Base-by-base conservation (phyloP, 2,329 filamentous ascomycete species). In the Penicillium sp. region DNA sequence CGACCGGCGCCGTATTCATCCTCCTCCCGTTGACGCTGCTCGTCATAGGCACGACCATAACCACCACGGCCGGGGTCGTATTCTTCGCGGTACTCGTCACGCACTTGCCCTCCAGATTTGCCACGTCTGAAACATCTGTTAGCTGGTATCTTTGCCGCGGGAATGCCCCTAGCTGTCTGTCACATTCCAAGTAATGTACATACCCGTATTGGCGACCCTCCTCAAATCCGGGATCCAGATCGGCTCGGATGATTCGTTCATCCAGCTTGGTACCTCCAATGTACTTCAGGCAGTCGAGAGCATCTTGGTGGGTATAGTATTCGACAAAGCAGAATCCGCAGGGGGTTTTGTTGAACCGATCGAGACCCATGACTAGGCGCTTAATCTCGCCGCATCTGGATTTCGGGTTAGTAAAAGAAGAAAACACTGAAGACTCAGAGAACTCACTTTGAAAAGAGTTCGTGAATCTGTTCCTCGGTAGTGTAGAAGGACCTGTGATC, bases 321-420 rank as follows among this genome's bases (percentile, higher is more conserved):
- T 99, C 94, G 67, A 99, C 94, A 70, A 99, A 99, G 80, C 94
- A 99, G 81, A 99, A 99, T 38, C 94, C 94, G 74, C 94, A 99
- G 1, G 94, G 94, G 0, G 94, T 99, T 79, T 99, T 99, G 74
- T 88, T 89, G 79, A 94, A 96, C 52, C 94, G 88, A 72, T 99
- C 94, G 47, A 99, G 85, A 45, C 94, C 94, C 94, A 99, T 99
- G 60, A 99, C 85, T 44, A 99, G 84, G 26, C 94, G 89, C 77
- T 99, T 99, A 76, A 99, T 95, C 78, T 97, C 94, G 66, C 94
- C 94, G 74, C 91, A 87, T 70, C 81, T 84, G 49, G 28, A 54
- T 18, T 31, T 42, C 39, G 16, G 34, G 39, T 68, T 52, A 58
- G 29, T 12, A 29, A 2, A 42, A 24, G 24, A 12, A 4, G 5